A percentile compares a stretch with the other conserved stretches of the same genome.
These are phyloP conservation scores for Aspergillus fijiensis DNA, from an alignment of 2,329 filamentous ascomycete genomes.

Conservation along the genomic window DNA sequence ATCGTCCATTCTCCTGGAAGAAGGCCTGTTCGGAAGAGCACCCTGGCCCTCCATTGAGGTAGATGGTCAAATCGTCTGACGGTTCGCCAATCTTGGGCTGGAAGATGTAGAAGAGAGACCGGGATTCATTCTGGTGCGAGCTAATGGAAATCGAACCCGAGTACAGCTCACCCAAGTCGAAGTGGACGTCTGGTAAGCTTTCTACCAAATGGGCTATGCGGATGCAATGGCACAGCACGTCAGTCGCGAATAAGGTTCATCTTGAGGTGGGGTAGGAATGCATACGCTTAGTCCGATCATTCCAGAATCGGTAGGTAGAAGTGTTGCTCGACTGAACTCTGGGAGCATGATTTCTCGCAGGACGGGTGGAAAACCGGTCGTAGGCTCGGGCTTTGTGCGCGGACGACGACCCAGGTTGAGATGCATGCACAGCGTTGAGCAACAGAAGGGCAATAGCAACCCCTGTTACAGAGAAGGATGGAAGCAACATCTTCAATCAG, in stretches of 20 bases:
- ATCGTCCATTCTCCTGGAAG: slow-evolving; percentile 74
- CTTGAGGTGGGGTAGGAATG: neutral
- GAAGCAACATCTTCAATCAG: too few relatives aligned
- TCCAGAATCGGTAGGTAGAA: slow-evolving; percentile 27
- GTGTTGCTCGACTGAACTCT: too few relatives aligned
- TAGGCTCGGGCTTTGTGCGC: too few relatives aligned
- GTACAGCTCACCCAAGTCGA: slow-evolving; percentile 60
- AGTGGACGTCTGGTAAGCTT: slow-evolving; percentile 66
- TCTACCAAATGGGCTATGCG: slow-evolving; percentile 61
- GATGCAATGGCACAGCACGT: neutral
- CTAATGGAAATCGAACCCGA: slow-evolving; percentile 56
- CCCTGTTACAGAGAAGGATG: too few relatives aligned
- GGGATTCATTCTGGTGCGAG: slow-evolving; percentile 41
- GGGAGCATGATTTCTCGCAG: too few relatives aligned
- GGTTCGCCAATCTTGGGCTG: slow-evolving; percentile 47
- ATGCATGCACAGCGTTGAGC: too few relatives aligned
- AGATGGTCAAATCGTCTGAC: slow-evolving; percentile 42
- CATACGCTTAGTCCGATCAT: slow-evolving; percentile 28
- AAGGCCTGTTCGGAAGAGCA: slow-evolving; percentile 63
- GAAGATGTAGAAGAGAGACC: slow-evolving; percentile 51
- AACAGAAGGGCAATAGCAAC: too few relatives aligned
- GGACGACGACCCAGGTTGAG: too few relatives aligned
- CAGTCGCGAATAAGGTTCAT: neutral
- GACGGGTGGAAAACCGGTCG: too few relatives aligned
- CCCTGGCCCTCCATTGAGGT: slow-evolving; percentile 54